Evolutionary conservation across 1,139 yeast genomes (phyloP).

Genomic region (Candida frijolesensis): DNA sequence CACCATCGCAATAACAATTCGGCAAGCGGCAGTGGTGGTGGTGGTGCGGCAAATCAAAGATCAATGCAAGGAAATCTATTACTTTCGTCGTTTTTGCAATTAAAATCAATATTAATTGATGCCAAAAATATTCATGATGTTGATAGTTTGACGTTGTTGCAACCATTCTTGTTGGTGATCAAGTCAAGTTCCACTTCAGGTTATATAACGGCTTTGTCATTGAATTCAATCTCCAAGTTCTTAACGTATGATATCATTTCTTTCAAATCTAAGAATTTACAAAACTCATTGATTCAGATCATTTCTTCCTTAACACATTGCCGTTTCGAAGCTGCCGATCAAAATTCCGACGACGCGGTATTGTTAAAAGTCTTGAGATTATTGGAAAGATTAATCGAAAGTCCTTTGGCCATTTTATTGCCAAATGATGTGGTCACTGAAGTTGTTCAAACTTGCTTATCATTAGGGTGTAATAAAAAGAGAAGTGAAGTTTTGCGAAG

Average conservation of each 20-base stretch:
- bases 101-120: conserved; percentile 69
- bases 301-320: conserved; percentile 88
- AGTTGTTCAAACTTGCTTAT: conserved; percentile 86
- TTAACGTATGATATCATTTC: conserved; percentile 62
- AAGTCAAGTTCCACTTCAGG: conserved; percentile 88
- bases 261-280: conserved; percentile 45
- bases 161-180: conserved; percentile 86
- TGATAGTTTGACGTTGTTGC: conserved; percentile 74
- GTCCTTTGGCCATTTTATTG: conserved; percentile 63
- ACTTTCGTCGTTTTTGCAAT: conserved; percentile 77
- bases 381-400: conserved; percentile 66
- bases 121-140: conserved; percentile 54
- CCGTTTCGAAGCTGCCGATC: conserved; percentile 94
- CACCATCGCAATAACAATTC: conserved; percentile 3
- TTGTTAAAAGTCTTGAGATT: conserved; percentile 78
- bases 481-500: conserved; percentile 87
- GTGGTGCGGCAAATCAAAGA: conserved; percentile 11
- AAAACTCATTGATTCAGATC: conserved; percentile 57
- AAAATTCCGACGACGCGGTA: conserved; percentile 89
- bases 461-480: conserved; percentile 90
- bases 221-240: conserved; percentile 74
- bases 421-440: conserved; percentile 87
- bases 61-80: conserved; percentile 55
- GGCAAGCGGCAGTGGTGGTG: not conserved
- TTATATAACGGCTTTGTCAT: conserved; percentile 77